phyloP scores from a whole-genome alignment of 2,329 filamentous ascomycete genomes.

The Aspergillus viridinutans region DNA sequence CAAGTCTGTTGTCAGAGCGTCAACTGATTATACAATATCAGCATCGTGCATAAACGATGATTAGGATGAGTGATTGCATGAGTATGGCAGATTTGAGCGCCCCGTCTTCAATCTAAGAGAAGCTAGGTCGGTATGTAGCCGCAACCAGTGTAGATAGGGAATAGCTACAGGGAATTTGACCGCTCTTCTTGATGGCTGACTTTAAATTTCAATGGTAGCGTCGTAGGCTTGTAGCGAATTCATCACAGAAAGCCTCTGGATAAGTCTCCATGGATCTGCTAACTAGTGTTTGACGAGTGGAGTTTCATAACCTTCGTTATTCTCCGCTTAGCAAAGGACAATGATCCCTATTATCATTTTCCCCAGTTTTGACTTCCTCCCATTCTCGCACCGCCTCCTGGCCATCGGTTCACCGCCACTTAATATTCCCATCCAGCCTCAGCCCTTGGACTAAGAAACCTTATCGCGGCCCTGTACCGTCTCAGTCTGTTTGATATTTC shows the following conservation, averaged over 20 bases:
- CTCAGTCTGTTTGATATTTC: no score
- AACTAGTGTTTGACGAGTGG: conserved; percentile 14
- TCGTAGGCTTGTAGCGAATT: no score
- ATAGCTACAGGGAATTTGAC: neutral
- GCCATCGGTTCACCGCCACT: conserved; percentile 27
- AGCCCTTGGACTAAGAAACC: conserved; percentile 4
- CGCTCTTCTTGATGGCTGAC: neutral
- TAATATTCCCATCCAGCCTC: conserved; percentile 20
- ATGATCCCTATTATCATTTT: conserved; percentile 12
- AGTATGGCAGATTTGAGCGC: neutral
- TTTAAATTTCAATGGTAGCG: neutral
- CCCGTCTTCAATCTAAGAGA: neutral
- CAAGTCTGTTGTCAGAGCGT: neutral
- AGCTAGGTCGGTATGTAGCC: neutral
- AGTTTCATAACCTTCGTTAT: conserved; percentile 19
- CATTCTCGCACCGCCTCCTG: conserved; percentile 25
- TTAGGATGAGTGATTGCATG: neutral
- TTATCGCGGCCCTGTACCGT: neutral
- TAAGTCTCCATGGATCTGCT: conserved; percentile 11
- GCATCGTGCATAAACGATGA: neutral
- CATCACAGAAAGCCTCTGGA: neutral
- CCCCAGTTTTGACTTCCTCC: conserved; percentile 12
- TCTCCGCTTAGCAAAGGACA: conserved; percentile 5
- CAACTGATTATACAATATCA: neutral
- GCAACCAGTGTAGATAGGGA: neutral